Conservation (phyloP, 352 stramenopile species). For the Globisporangium polare region DNA sequence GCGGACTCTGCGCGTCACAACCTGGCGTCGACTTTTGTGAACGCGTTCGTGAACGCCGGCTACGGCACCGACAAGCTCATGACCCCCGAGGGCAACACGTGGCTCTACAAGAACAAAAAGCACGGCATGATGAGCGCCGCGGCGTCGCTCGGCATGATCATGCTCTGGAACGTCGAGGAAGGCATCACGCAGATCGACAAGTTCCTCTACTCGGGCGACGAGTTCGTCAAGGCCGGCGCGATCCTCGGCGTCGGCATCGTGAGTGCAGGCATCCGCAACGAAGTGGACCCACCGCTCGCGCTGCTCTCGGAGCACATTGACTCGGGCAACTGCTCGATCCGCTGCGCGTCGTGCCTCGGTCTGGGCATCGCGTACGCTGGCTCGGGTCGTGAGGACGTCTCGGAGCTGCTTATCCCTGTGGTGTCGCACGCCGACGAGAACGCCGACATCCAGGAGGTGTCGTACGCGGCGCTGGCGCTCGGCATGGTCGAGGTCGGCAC, state of each 20-base stretch:
- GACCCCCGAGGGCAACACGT: conserved; percentile 93
- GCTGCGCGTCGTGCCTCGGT: conserved; percentile 92
- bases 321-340: conserved; percentile 92
- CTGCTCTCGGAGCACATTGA: conserved; percentile 98
- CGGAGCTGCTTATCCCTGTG: conserved; percentile 95
- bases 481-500: conserved; percentile 99
- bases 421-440: conserved; percentile 89
- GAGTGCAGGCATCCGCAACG: conserved; percentile 91
- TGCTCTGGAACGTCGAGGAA: conserved; percentile 99
- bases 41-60: conserved; percentile 99
- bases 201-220: conserved; percentile 98
- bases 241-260: conserved; percentile 97
- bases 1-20: conserved; percentile 98
- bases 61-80: conserved; percentile 97
- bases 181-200: conserved; percentile 99
- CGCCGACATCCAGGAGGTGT: conserved; percentile 91
- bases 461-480: conserved; percentile 93
- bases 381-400: conserved; percentile 95
- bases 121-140: conserved; percentile 98
- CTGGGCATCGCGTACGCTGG: conserved; percentile 98
- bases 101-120: conserved; percentile 99
- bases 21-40: conserved; percentile 99
- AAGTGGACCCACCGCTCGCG: conserved; percentile 96
- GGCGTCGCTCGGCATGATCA: conserved; percentile 96
- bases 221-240: conserved; percentile 97